Conservation (phyloP, 2,329 filamentous ascomycete species). For the Ascochyta koolunga region DNA sequence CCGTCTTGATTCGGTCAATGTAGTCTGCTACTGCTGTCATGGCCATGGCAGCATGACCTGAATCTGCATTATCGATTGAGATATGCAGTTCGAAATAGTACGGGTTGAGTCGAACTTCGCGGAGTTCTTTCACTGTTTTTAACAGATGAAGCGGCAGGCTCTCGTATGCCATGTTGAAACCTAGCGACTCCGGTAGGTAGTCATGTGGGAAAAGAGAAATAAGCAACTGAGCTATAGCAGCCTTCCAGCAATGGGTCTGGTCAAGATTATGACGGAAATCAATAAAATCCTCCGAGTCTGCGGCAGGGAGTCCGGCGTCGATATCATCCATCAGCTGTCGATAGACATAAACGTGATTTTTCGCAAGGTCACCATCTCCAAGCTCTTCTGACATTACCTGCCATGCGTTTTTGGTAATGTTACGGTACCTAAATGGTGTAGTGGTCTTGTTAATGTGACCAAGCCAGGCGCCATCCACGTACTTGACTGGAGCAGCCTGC, state of each 20-base stretch:
- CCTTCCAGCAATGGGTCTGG: slow-evolving; percentile 49
- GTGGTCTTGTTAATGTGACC: slow-evolving; percentile 54
- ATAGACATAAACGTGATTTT: slow-evolving; percentile 54
- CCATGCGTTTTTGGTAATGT: slow-evolving; percentile 54
- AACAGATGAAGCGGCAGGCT: slow-evolving; percentile 50
- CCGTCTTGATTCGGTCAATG: slow-evolving; percentile 38
- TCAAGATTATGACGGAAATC: slow-evolving; percentile 30
- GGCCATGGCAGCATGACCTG: slow-evolving; percentile 58
- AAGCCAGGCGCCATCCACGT: slow-evolving; percentile 59
- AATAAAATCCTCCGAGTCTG: slow-evolving; percentile 39
- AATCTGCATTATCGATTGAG: slow-evolving; percentile 58
- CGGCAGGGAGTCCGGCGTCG: slow-evolving; percentile 40
- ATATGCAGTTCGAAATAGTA: slow-evolving; percentile 60
- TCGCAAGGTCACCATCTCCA: slow-evolving; percentile 55
- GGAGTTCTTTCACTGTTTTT: slow-evolving; percentile 52
- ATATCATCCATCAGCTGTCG: slow-evolving; percentile 42
- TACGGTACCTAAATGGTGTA: slow-evolving; percentile 51
- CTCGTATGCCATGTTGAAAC: slow-evolving; percentile 60
- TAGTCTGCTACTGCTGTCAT: slow-evolving; percentile 47
- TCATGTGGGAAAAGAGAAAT: slow-evolving; percentile 57
- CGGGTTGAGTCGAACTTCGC: slow-evolving; percentile 51
- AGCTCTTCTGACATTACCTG: slow-evolving; percentile 59
- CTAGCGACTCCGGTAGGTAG: slow-evolving; percentile 58
- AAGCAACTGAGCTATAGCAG: slow-evolving; percentile 54
- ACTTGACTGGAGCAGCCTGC: slow-evolving; percentile 53